Evolutionary conservation across 2,329 filamentous ascomycete genomes (phyloP).

Genomic region (Penicillium sp.): DNA sequence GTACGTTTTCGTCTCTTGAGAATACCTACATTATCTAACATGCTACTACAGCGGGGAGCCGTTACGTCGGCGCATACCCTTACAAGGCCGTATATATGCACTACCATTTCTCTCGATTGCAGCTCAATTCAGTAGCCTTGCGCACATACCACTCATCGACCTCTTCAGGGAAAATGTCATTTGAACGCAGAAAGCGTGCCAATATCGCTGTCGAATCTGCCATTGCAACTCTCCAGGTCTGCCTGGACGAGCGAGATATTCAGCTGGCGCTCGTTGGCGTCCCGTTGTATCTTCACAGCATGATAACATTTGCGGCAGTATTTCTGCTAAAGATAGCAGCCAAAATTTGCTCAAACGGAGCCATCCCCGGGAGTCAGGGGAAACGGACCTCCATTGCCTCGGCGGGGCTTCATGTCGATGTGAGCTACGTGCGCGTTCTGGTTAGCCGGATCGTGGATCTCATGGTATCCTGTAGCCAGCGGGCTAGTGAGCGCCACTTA

Average conservation of each 20-base stretch:
- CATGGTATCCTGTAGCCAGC: constrained; percentile 41
- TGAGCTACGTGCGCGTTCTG: constrained; percentile 36
- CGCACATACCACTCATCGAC: constrained; percentile 46
- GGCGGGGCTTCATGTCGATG: constrained; percentile 36
- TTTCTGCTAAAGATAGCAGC: constrained; percentile 48
- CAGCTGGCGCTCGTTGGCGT: constrained; percentile 45
- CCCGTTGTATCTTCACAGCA: constrained; percentile 48
- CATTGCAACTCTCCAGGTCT: constrained; percentile 43
- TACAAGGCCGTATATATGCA: constrained; percentile 52
- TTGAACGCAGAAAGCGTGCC: constrained; percentile 46
- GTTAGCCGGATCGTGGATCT: constrained; percentile 38
- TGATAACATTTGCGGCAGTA: constrained; percentile 49
- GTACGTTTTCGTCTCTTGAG: constrained; percentile 19
- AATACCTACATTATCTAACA: neutral
- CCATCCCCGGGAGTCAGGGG: constrained; percentile 33
- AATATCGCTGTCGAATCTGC: constrained; percentile 47
- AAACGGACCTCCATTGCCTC: constrained; percentile 42
- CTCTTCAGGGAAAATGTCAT: constrained; percentile 42
- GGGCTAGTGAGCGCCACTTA: constrained; percentile 42
- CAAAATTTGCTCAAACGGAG: constrained; percentile 37
- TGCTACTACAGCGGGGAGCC: constrained; percentile 41
- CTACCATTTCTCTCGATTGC: constrained; percentile 53
- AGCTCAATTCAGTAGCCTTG: constrained; percentile 52
- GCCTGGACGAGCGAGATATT: constrained; percentile 46
- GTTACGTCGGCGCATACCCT: constrained; percentile 51